Evolutionary conservation across 805 yeast genomes (phyloP).

Genomic region (Candida chilensis): DNA sequence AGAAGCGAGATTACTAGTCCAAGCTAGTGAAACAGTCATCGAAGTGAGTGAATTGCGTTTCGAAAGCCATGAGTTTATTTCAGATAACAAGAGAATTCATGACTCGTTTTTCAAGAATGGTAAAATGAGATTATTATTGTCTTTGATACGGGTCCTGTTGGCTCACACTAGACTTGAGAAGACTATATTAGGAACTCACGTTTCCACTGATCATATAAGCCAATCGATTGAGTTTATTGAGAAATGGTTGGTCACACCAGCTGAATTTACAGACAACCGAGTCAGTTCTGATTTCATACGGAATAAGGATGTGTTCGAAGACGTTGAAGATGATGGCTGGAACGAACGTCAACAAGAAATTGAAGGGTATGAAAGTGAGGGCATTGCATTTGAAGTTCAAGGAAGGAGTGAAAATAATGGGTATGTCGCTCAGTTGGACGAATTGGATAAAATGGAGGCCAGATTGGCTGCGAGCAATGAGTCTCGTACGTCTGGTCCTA

Average conservation of each 20-base stretch:
- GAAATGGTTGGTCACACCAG: slow-evolving; percentile 27
- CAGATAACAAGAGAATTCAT: no score
- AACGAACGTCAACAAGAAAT: slow-evolving; percentile 4
- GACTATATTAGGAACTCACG: slow-evolving; percentile 24
- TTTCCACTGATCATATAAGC: slow-evolving; percentile 19
- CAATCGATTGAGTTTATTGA: slow-evolving; percentile 24
- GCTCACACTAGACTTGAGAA: slow-evolving; percentile 27
- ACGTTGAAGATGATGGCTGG: slow-evolving; percentile 2
- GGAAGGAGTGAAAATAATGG: slow-evolving; percentile 5
- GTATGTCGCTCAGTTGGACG: slow-evolving; percentile 12
- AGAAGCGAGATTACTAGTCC: slow-evolving; percentile 10
- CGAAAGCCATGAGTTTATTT: no score
- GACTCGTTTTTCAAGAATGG: slow-evolving; percentile 35
- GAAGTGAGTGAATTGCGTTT: no score
- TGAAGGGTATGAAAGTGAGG: slow-evolving; percentile 10
- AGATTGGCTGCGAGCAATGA: slow-evolving; percentile 16
- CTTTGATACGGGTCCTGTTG: slow-evolving; percentile 33
- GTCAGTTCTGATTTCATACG: slow-evolving; percentile 20
- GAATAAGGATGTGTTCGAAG: slow-evolving; percentile 1
- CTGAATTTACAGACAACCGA: slow-evolving; percentile 20
- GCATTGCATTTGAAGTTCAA: slow-evolving; percentile 19
- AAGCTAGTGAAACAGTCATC: slow-evolving; percentile 4
- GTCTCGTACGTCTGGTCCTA: no score
- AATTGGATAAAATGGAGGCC: slow-evolving; percentile 28
- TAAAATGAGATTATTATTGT: slow-evolving; percentile 36